Evolutionary conservation across 768 basidiomycete species (phyloP).

Genomic region (Paxillus ammoniavirescens): DNA sequence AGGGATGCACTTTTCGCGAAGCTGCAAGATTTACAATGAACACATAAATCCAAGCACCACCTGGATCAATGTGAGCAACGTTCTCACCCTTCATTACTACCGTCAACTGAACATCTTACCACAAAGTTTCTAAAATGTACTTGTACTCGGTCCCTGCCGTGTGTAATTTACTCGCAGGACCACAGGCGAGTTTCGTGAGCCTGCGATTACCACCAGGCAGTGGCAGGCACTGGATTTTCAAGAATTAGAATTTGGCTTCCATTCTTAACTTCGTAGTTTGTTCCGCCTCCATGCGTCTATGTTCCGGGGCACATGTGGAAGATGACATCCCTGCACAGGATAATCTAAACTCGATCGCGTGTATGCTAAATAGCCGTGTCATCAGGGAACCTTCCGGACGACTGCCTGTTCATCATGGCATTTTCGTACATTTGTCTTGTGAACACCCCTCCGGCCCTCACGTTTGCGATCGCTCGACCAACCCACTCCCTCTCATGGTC

Average conservation of each 20-base stretch:
- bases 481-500: constrained; percentile 59
- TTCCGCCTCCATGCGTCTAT: not conserved
- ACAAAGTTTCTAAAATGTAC: not conserved
- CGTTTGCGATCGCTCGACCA: constrained; percentile 45
- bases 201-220: not conserved
- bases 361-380: not conserved
- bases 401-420: constrained; percentile 41
- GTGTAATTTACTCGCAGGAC: constrained; percentile 7
- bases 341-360: not conserved
- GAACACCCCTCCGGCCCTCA: constrained; percentile 48
- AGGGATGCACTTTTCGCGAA: constrained; percentile 48
- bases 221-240: not conserved
- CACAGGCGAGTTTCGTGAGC: not conserved
- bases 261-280: not conserved
- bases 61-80: constrained; percentile 7
- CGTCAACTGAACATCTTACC: constrained; percentile 2
- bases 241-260: not conserved
- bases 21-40: constrained; percentile 41
- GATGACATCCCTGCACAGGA: not conserved
- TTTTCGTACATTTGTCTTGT: constrained; percentile 57
- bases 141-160: not conserved
- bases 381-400: constrained; percentile 10
- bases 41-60: not conserved
- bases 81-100: not conserved
- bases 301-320: not conserved